These are phyloP conservation scores for Populus simonii DNA, from an alignment of 345 rosid genomes.

Conservation along the genomic window DNA sequence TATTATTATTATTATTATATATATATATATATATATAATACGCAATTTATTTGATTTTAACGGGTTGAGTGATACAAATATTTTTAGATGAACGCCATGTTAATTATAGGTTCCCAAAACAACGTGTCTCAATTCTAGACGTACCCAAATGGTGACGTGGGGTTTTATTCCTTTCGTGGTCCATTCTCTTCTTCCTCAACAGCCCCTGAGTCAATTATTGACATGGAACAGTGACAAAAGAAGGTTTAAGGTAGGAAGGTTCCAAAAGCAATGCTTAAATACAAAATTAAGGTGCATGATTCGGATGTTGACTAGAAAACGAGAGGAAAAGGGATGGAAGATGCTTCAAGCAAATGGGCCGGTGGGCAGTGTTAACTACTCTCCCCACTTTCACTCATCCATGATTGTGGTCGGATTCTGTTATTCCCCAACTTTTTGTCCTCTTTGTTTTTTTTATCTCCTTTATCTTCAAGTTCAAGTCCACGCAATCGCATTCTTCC, in stretches of 20 bases:
- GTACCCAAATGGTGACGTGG: neutral
- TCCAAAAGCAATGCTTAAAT: constrained; percentile 1
- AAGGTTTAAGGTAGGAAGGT: constrained; percentile 1
- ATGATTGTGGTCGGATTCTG: neutral
- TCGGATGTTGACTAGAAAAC: neutral
- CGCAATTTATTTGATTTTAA: too few relatives aligned
- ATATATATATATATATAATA: too few relatives aligned
- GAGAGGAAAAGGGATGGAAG: neutral
- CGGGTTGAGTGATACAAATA: too few relatives aligned
- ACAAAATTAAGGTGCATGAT: neutral
- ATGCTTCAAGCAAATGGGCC: constrained; percentile 31
- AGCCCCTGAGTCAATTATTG: neutral
- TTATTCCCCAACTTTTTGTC: neutral
- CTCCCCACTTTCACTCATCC: constrained; percentile 12
- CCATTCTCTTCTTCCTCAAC: too few relatives aligned
- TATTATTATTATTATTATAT: too few relatives aligned
- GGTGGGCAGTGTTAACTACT: neutral
- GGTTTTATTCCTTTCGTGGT: too few relatives aligned
- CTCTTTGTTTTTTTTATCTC: neutral
- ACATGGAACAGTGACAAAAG: neutral
- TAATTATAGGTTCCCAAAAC: too few relatives aligned
- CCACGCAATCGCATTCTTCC: neutral
- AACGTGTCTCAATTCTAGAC: neutral
- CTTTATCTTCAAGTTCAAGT: constrained; percentile 8
- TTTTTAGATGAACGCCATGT: too few relatives aligned